These are phyloP conservation scores for Ceratobasidium sp. DNA, from an alignment of 1,284 basidiomycete genomes.

Conservation along the genomic window DNA sequence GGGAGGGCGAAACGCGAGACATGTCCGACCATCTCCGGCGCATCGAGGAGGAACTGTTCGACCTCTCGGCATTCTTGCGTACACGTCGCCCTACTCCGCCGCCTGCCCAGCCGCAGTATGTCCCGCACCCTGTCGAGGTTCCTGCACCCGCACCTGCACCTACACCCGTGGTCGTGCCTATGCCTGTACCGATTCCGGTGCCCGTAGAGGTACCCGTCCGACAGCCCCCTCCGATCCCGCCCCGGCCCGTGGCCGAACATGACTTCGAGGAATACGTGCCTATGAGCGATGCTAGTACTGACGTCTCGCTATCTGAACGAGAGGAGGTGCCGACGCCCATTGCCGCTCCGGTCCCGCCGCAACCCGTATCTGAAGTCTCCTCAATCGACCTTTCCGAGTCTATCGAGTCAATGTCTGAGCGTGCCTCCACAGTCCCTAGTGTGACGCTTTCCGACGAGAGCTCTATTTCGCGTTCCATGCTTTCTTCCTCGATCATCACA, in stretches of 20 bases:
- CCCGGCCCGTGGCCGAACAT: conserved; percentile 11
- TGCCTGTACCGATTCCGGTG: neutral
- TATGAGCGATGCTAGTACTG: conserved; percentile 41
- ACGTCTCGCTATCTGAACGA: conserved; percentile 5
- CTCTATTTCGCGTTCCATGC: conserved; percentile 30
- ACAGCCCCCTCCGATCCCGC: conserved; percentile 7
- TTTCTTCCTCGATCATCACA: conserved; percentile 27
- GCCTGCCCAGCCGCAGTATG: conserved; percentile 21
- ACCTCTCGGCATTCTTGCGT: conserved; percentile 58
- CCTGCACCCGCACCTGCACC: conserved; percentile 1
- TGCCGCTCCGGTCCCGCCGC: neutral
- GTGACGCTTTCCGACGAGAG: conserved; percentile 28
- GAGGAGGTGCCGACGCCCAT: conserved; percentile 25
- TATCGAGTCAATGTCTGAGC: conserved; percentile 35
- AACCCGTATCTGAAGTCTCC: conserved; percentile 18
- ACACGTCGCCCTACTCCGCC: conserved; percentile 35
- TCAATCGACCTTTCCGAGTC: conserved; percentile 26
- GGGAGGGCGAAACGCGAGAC: conserved; percentile 71
- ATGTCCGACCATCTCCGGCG: conserved; percentile 70
- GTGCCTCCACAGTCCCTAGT: neutral
- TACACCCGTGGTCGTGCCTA: neutral
- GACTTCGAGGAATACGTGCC: conserved; percentile 29
- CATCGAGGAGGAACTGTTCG: conserved; percentile 71
- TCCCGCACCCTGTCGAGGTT: conserved; percentile 16
- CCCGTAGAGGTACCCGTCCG: neutral